Conservation (phyloP, 352 stramenopile species). For the Phytophthora meadii region DNA sequence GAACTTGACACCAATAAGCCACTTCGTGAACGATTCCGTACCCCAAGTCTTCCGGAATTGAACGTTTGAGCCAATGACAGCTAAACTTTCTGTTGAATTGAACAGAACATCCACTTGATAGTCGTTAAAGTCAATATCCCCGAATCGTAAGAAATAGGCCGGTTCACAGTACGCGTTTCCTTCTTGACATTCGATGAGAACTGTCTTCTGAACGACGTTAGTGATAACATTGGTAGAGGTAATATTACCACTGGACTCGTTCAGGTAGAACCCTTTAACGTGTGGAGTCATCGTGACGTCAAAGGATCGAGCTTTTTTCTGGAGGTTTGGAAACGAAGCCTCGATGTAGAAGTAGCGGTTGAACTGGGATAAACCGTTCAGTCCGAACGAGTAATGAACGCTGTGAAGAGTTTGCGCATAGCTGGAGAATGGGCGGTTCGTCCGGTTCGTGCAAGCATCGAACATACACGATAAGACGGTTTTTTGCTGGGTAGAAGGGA, state of each 20-base stretch:
- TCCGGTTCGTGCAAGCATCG: conserved; percentile 51
- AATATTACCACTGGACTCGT: conserved; percentile 41
- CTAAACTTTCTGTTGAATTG: conserved; percentile 50
- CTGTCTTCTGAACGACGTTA: conserved; percentile 39
- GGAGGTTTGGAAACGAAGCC: conserved; percentile 53
- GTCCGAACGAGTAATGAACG: conserved; percentile 60
- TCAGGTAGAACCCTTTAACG: conserved; percentile 56
- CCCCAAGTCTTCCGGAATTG: conserved; percentile 70
- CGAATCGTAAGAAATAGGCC: conserved; percentile 62
- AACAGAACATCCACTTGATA: conserved; percentile 69
- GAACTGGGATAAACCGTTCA: conserved; percentile 58
- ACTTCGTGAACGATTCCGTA: conserved; percentile 54
- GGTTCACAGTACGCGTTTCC: conserved; percentile 42
- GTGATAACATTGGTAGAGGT: conserved; percentile 49
- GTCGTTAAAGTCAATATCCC: conserved; percentile 60
- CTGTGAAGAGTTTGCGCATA: conserved; percentile 44
- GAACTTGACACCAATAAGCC: conserved; percentile 64
- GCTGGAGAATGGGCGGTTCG: conserved; percentile 46
- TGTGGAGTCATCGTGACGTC: conserved; percentile 61
- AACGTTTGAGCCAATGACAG: conserved; percentile 46
- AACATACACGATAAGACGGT: conserved; percentile 60
- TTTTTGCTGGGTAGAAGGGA: conserved; percentile 38
- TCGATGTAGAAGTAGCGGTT: conserved; percentile 75
- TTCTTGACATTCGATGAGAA: conserved; percentile 45
- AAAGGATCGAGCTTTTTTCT: conserved; percentile 43